phyloP scores from a whole-genome alignment of 2,329 filamentous ascomycete genomes.

The Aspergillus glaucus region DNA sequence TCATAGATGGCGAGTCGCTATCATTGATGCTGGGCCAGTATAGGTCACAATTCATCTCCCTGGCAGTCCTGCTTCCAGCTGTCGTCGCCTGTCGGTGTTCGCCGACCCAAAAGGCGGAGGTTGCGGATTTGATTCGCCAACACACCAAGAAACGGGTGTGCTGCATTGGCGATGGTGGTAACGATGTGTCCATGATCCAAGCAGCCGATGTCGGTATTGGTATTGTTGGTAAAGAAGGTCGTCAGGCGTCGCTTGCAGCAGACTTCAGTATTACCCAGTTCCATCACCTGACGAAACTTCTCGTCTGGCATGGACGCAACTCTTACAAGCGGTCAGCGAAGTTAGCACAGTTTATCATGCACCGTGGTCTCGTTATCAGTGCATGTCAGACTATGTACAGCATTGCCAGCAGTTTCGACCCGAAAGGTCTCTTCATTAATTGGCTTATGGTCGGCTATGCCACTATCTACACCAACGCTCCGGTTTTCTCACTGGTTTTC shows the following conservation, averaged over 20 bases:
- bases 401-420: conserved; percentile 86
- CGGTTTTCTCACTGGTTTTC: conserved; percentile 87
- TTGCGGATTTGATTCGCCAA: conserved; percentile 82
- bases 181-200: conserved; percentile 99
- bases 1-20: conserved; percentile 92
- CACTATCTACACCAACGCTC: conserved; percentile 88
- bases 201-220: conserved; percentile 96
- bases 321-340: conserved; percentile 95
- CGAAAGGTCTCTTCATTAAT: conserved; percentile 89
- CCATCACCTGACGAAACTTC: conserved; percentile 84
- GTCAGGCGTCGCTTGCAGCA: conserved; percentile 87
- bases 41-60: conserved; percentile 75
- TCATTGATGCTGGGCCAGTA: conserved; percentile 77
- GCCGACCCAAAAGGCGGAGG: conserved; percentile 91
- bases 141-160: conserved; percentile 93
- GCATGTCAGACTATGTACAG: conserved; percentile 98
- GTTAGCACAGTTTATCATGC: conserved; percentile 95
- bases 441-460: conserved; percentile 97
- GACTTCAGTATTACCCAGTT: conserved; percentile 98
- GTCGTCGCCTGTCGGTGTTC: conserved; percentile 96
- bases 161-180: conserved; percentile 96
- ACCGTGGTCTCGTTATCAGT: conserved; percentile 87
- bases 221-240: conserved; percentile 95
- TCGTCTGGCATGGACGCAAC: conserved; percentile 99
- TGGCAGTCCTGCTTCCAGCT: conserved; percentile 79